Evolutionary conservation across 140 eudicot species (phyloP).

Genomic region (Oenanthe javanica): DNA sequence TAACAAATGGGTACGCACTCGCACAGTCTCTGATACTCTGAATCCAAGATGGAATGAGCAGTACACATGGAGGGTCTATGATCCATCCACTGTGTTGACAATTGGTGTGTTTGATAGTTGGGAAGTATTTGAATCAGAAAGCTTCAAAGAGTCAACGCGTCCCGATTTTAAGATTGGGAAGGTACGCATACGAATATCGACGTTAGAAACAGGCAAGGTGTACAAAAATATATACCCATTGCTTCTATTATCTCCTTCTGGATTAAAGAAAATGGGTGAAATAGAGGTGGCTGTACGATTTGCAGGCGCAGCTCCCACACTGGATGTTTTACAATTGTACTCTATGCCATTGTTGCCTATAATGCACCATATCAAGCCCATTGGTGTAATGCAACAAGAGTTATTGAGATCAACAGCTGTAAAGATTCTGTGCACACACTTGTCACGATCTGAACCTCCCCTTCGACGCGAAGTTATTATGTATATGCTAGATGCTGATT

Average conservation of each 20-base stretch:
- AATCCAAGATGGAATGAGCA: slow-evolving; percentile 94
- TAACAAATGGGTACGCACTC: slow-evolving; percentile 83
- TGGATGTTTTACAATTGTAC: slow-evolving; percentile 73
- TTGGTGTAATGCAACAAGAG: slow-evolving; percentile 74
- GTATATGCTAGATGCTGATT: slow-evolving; percentile 69
- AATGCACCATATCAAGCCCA: slow-evolving; percentile 92
- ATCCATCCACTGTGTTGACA: slow-evolving; percentile 79
- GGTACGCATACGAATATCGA: slow-evolving; percentile 75
- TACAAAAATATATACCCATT: slow-evolving; percentile 55
- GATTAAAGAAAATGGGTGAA: slow-evolving; percentile 87
- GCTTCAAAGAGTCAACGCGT: slow-evolving; percentile 35
- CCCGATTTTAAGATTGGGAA: slow-evolving; percentile 79
- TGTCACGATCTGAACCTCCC: slow-evolving; percentile 85
- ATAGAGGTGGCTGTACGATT: slow-evolving; percentile 78
- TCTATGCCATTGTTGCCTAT: slow-evolving; percentile 67
- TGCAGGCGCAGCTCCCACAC: slow-evolving; percentile 46
- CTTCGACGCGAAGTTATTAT: slow-evolving; percentile 78
- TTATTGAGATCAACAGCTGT: slow-evolving; percentile 54
- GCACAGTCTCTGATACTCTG: slow-evolving; percentile 61
- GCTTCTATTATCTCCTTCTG: slow-evolving; percentile 44
- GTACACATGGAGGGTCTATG: slow-evolving; percentile 93
- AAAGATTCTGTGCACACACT: slow-evolving; percentile 59
- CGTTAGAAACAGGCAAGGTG: slow-evolving; percentile 55
- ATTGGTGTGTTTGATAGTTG: slow-evolving; percentile 77
- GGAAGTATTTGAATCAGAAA: slow-evolving; percentile 44